These are phyloP conservation scores for Staphylotrichum tortipilum DNA, from an alignment of 495 filamentous ascomycete genomes.

Conservation along the genomic window DNA sequence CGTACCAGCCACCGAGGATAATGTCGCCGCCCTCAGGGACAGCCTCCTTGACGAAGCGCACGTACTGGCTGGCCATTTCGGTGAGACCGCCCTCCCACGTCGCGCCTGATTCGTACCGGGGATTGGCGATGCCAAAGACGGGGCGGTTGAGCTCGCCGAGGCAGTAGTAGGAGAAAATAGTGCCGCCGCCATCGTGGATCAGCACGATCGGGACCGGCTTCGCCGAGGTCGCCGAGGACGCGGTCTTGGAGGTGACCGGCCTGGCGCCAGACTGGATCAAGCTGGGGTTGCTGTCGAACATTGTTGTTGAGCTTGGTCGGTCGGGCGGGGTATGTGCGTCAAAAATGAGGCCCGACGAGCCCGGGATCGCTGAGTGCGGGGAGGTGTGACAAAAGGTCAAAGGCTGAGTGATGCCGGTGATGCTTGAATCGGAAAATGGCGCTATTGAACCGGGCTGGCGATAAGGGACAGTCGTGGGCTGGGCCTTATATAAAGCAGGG, in stretches of 20 bases:
- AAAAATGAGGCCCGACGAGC: too few species aligned
- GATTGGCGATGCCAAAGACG: constrained; percentile 34
- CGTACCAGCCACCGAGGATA: constrained; percentile 36
- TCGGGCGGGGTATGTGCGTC: background rate
- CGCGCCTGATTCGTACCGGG: constrained; percentile 19
- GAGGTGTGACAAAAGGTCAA: too few species aligned
- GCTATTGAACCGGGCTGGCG: too few species aligned
- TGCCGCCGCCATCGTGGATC: constrained; percentile 39
- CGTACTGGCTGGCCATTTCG: constrained; percentile 30
- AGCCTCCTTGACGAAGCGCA: constrained; percentile 21
- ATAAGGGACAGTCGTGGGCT: too few species aligned
- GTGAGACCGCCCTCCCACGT: constrained; percentile 27
- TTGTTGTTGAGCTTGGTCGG: background rate
- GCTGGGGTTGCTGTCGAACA: constrained; percentile 21
- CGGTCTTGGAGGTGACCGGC: constrained; percentile 28
- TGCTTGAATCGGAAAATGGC: too few species aligned
- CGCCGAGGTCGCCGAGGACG: background rate
- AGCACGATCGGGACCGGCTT: constrained; percentile 27
- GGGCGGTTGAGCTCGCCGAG: constrained; percentile 25
- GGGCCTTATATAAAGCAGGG: too few species aligned
- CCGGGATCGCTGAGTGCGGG: too few species aligned
- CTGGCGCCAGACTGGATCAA: too few species aligned
- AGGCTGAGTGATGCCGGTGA: too few species aligned
- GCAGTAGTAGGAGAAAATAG: constrained; percentile 31
- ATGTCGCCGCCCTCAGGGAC: constrained; percentile 24